Evolutionary conservation across 495 filamentous ascomycete species (phyloP).

Genomic region (Talaromyces trachyspermus): DNA sequence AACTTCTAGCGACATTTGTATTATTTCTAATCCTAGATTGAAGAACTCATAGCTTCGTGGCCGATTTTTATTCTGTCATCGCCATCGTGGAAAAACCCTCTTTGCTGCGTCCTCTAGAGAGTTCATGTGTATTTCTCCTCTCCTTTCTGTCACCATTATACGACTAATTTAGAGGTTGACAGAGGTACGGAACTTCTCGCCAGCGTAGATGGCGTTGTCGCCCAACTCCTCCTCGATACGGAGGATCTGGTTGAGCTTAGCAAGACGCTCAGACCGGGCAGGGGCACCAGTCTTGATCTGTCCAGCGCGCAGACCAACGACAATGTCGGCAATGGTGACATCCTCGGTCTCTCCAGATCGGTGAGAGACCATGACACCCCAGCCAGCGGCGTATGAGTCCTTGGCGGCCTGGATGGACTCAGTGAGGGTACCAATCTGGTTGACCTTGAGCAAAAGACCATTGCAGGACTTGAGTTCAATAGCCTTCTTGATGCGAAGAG

Average conservation of each 20-base stretch:
- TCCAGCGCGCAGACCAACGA: conserved; percentile 88
- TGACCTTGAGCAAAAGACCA: conserved; percentile 96
- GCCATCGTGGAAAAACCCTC: not conserved
- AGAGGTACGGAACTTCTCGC: conserved; percentile 80
- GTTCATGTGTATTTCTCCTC: no score
- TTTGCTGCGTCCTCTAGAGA: no score
- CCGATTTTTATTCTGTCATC: not conserved
- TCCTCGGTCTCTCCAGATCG: conserved; percentile 99
- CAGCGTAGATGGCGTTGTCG: conserved; percentile 82
- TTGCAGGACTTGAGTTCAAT: conserved; percentile 99
- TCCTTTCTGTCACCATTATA: no score
- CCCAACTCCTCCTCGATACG: conserved; percentile 99
- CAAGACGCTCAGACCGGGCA: conserved; percentile 89
- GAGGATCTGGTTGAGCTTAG: conserved; percentile 99
- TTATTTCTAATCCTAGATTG: no score
- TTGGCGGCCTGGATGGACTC: conserved; percentile 99
- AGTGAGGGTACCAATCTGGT: conserved; percentile 98
- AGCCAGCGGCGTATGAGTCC: conserved; percentile 93
- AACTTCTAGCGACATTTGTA: no score
- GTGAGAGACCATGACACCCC: conserved; percentile 99
- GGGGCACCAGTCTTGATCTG: conserved; percentile 99
- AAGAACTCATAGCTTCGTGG: conserved; percentile 1
- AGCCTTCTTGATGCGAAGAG: conserved; percentile 97
- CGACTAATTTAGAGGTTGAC: conserved; percentile 66
- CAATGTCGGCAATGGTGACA: conserved; percentile 97